Base-by-base conservation (phyloP, 202 grass and related monocot species). In the Setaria viridis region DNA sequence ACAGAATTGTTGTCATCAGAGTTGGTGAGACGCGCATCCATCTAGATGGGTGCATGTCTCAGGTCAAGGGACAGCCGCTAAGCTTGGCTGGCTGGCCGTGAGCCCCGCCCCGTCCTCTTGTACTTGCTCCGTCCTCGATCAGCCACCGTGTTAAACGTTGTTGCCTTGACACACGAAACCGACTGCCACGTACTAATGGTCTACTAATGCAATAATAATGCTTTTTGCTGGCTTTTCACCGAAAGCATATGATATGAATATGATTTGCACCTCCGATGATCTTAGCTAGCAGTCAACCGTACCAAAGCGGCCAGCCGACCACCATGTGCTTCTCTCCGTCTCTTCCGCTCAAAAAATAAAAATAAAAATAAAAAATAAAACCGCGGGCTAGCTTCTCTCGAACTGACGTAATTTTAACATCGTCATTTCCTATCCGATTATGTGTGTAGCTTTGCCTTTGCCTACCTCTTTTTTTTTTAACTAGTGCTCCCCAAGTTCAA, bases 51-150 rank as follows among this genome's bases (percentile, higher is more conserved):
- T 65, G 78, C 49, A 56, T 69, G 83, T 89, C 78, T 85, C 56
- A 32, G 11, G 88, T 89, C 83, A 89, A 86, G 83, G 65, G 55
- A 58, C 83, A 78, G 64, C 72, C 57, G 43, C 19, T 53, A 32
- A 70, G 15, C 73, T 16, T 74, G 33, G 20, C 54, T 42, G 62
- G 85, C 72, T 32, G 11, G 85, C 77, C 32, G 63, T 63, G 60
- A 63, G 60, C 25, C 25, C 10, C 7, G 20, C 1, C 49, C 3
- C 51, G 51, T 25, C 11, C 59, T 32, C 10, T 13, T 12, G 25
- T 32, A 62, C 59, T 5, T 32, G 25, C 12, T 62, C 34, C 34
- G 34, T 35, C 25, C 59, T 62, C 25, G 25, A 25, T 25, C 25
- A 62, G 57, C 3, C 32, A 16, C 72, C 45, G 86, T 78, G 80